phyloP scores from a whole-genome alignment of 1,284 basidiomycete species.

The Malassezia caprae region DNA sequence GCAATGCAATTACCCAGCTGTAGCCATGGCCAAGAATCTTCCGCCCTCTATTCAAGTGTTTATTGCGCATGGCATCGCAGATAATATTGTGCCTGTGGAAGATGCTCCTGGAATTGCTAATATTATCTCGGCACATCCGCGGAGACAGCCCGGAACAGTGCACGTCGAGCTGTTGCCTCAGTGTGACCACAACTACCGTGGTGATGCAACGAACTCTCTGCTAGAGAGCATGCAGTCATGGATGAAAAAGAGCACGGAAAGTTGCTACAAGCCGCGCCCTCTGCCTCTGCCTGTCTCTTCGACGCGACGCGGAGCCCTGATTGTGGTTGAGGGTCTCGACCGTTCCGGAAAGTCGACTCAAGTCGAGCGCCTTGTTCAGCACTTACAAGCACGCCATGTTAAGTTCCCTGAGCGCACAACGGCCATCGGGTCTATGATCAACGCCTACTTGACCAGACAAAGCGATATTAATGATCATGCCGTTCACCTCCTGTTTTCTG shows the following conservation, averaged over 20 bases:
- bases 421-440: slow-evolving; percentile 81
- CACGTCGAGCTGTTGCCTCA: not conserved
- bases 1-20: not conserved
- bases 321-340: slow-evolving; percentile 47
- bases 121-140: slow-evolving; percentile 5
- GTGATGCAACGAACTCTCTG: not conserved
- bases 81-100: slow-evolving; percentile 7
- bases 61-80: slow-evolving; percentile 8
- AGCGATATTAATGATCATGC: slow-evolving; percentile 80
- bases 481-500: slow-evolving; percentile 88
- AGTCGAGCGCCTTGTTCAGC: slow-evolving; percentile 30
- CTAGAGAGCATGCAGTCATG: not conserved
- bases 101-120: slow-evolving; percentile 2
- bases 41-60: slow-evolving; percentile 2
- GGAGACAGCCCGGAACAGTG: slow-evolving; percentile 6
- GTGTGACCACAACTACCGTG: slow-evolving; percentile 14
- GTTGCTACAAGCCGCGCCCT: not conserved
- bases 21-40: not conserved
- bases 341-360: slow-evolving; percentile 47
- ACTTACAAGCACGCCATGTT: slow-evolving; percentile 27
- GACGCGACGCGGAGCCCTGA: slow-evolving; percentile 31
- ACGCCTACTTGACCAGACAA: slow-evolving; percentile 71
- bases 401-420: slow-evolving; percentile 67
- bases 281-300: not conserved
- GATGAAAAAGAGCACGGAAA: not conserved